Percentiles rank a stretch among this genome's conserved stretches.
phyloP scores from a whole-genome alignment of 306 rosid species.

The Lupinus albus region DNA sequence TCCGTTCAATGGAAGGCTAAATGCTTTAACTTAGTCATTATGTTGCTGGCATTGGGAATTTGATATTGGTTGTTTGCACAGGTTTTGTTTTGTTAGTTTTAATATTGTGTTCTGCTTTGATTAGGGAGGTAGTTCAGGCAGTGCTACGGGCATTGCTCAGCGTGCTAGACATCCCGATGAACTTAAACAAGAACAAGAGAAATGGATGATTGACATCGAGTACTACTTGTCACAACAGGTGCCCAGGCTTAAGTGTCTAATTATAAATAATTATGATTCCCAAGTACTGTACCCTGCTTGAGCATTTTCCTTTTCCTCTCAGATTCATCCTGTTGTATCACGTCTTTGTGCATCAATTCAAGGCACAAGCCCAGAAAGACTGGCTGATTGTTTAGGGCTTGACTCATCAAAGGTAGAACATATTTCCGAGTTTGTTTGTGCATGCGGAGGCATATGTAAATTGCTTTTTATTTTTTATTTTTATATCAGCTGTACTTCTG shows the following conservation, averaged over 20 bases:
- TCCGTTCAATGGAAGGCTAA: slow-evolving; percentile 31
- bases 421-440: slow-evolving; percentile 30
- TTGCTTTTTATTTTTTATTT: slow-evolving; percentile 25
- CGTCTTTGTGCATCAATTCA: slow-evolving; percentile 95
- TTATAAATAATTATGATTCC: slow-evolving; percentile 21
- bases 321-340: slow-evolving; percentile 98
- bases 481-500: slow-evolving; percentile 28
- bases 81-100: slow-evolving; percentile 8
- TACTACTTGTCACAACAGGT: slow-evolving; percentile 98
- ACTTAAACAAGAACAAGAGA: slow-evolving; percentile 82
- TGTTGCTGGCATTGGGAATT: slow-evolving; percentile 27
- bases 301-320: slow-evolving; percentile 38
- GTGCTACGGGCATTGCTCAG: slow-evolving; percentile 71
- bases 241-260: slow-evolving; percentile 6
- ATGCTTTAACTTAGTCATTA: slow-evolving; percentile 18
- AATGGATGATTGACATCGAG: slow-evolving; percentile 92
- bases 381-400: slow-evolving; percentile 95
- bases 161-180: slow-evolving; percentile 99
- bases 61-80: slow-evolving; percentile 33
- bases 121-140: slow-evolving; percentile 72
- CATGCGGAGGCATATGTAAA: slow-evolving; percentile 17
- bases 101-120: slow-evolving; percentile 37
- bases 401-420: slow-evolving; percentile 79
- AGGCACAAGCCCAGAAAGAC: slow-evolving; percentile 92
- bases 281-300: slow-evolving; percentile 27